Base-by-base conservation (phyloP, 2,329 filamentous ascomycete species). In the Truncatella angustata region DNA sequence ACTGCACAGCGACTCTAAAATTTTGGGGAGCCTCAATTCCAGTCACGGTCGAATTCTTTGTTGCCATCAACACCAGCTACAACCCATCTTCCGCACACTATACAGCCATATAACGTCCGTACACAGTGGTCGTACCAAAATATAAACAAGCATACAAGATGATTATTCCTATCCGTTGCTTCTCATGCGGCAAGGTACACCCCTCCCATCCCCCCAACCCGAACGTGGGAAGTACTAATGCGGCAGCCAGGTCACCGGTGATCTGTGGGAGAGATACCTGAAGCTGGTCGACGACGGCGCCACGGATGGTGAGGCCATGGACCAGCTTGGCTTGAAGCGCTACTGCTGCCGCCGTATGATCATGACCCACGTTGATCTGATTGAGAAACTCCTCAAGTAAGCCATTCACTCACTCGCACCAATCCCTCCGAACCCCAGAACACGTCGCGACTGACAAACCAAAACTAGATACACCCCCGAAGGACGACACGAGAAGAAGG, bases 281-380 rank as follows among this genome's bases (percentile, higher is more conserved):
- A 86, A 89, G 68, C 80, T 97, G 53, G 87, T 97, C 57, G 90
- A 94, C 63, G 86, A 91, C 50, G 81, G 84, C 55, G 78, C 88
- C 59, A 77, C 80, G 43, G 88, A 93, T 62, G 97, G 94, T 66
- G 91, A 97, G 70, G 94, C 93, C 37, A 96, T 99, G 88, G 92
- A 97, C 72, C 83, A 91, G 68, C 85, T 99, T 49, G 91, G 91
- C 52, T 88, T 95, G 66, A 93, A 91, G 74, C 85, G 94, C 63
- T 99, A 99, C 79, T 99, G 94, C 82, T 99, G 94, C 78, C 90
- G 94, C 63, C 88, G 94, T 66, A 99, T 99, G 94, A 86, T 99
- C 72, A 97, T 99, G 89, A 99, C 94, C 54, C 94, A 99, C 74
- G 94, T 99, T 65, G 94, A 99, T 71, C 80, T 99, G 56, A 97